These are phyloP conservation scores for Colletotrichum cordylinicola DNA, from an alignment of 2,329 filamentous ascomycete species.

Conservation along the genomic window DNA sequence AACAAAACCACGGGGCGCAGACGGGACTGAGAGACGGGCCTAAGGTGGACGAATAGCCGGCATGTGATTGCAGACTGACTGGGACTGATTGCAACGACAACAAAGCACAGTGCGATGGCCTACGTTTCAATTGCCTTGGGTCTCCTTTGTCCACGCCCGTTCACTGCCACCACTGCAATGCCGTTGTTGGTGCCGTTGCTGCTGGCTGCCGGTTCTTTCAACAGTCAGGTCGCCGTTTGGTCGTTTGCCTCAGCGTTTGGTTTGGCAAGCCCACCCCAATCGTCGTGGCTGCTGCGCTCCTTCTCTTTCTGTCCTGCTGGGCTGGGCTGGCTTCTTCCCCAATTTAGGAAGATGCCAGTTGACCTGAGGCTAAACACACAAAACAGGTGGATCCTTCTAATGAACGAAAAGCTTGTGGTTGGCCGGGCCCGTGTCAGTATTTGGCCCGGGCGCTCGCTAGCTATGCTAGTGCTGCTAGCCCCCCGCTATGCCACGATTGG, in stretches of 20 bases:
- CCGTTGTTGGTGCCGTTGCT: neutral
- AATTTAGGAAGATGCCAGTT: neutral
- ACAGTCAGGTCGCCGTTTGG: neutral
- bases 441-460: neutral
- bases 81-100: neutral
- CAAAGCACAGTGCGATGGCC: neutral
- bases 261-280: neutral
- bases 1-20: constrained; percentile 4
- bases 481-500: neutral
- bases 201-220: neutral
- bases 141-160: neutral
- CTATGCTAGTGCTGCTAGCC: neutral
- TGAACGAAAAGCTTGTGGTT: constrained; percentile 11
- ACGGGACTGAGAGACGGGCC: neutral
- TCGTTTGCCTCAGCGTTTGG: neutral
- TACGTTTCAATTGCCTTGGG: neutral
- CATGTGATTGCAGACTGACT: neutral
- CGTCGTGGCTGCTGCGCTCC: neutral
- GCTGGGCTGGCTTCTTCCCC: neutral
- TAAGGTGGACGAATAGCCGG: neutral
- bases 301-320: neutral
- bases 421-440: neutral
- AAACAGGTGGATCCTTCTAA: neutral
- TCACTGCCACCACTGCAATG: neutral
- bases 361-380: neutral